Evolutionary conservation across 1,284 basidiomycete species (phyloP), one percentile per base, ranked within the genome.

Genomic region (Serendipita sp.): DNA sequence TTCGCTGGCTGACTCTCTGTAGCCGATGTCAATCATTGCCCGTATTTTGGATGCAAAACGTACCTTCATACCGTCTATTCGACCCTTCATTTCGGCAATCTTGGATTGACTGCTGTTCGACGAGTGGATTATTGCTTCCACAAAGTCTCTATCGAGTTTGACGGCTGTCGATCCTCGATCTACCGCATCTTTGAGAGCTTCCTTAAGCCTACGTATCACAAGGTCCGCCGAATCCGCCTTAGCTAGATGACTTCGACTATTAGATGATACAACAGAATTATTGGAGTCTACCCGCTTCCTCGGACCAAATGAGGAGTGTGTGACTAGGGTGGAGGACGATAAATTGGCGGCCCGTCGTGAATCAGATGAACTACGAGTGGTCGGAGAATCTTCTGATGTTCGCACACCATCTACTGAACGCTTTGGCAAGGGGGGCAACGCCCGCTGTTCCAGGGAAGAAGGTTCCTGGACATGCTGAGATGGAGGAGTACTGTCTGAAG

Each of bases 61-160:
- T 65, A 92, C 93, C 82, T 91, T 92, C 70, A 92, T 85, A 32
- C 87, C 85, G 71, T 93, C 90, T 68, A 95, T 83, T 72, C 84
- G 88, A 65, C 74, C 78, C 70, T 87, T 91, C 67, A 97, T 75
- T 60, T 83, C 81, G 50, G 74, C 69, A 67, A 84, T 82, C 64
- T 87, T 84, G 32, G 80, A 77, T 67, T 82, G 82, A 45, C 83
- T 80, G 43, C 82, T 78, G 65, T 91, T 85, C 63, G 95, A 74
- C 64, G 86, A 81, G 43, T 74, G 74, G 38, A 94, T 70, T 17
- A 94, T 81, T 12, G 82, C 80, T 70, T 88, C 86, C 26, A 94
- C 78, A 64, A 95, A 82, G 53, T 75, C 78, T 30, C 82, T 77
- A 68, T 94, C 91, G 44, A 97, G 76, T 68, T 81, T 82, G 42